Evolutionary conservation across 192 early-diverging fungal species (phyloP), one percentile per base, ranked within the genome.

Genomic region (Coemansia sp.): DNA sequence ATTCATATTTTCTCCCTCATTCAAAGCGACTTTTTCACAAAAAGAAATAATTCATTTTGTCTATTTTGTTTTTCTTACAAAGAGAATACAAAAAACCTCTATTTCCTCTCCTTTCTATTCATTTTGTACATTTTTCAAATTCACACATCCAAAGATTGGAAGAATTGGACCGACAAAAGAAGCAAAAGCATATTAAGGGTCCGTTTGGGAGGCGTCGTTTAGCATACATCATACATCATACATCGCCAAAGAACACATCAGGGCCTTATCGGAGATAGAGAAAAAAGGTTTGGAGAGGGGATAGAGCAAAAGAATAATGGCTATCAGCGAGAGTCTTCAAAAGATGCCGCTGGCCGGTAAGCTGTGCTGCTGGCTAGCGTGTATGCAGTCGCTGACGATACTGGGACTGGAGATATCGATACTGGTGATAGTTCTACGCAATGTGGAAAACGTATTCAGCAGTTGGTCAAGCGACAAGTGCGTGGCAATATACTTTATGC

Each of bases 391-490:
- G 40, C 62, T 73, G 37, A 37, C 74, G 18, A 48, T 77, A 6
- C 65, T 82, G 15, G 74, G 80, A 3, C 54, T 82, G 41, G 80
- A 82, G 60, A 67, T 69, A 11, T 61, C 71, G 12, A 74, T 77
- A 45, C 69, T 82, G 32, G 80, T 77, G 0, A 71, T 68, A n/a
- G 80, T 82, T 21, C 58, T 82, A 3, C 61, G 70, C 15, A 65
- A 82, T 40, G 69, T 82, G 12, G 80, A 71, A 15, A 78, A 78
- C 48, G 81, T 83, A 36, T 83, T 83, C 40, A 67, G 62, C 46
- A 69, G 67, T 22, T 77, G 76, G 76, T 78, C 75, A 45, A 76
- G 73, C 61, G 81, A 83, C 77, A 83, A 83, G 73, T 63, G 81
- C 54, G 71, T 78, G 45, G 76, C 81, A 0, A 83, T 83, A 63